Conservation (phyloP, 2,329 filamentous ascomycete genomes). For the Botrytis galanthina region DNA sequence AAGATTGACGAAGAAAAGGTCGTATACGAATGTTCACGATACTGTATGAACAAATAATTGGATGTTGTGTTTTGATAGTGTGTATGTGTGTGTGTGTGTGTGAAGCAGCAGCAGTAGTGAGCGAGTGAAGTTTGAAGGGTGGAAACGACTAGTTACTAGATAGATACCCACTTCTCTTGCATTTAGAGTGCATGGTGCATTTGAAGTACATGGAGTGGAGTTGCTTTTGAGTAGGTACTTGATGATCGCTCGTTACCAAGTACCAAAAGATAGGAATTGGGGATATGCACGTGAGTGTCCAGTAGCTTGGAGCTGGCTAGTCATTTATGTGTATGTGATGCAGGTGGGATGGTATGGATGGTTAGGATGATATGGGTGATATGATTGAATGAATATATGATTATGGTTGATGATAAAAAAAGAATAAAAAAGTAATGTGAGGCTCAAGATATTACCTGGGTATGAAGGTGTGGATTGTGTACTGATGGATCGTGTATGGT, state of each 20-base stretch:
- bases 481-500: not conserved
- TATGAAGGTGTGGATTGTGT: not conserved
- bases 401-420: not conserved
- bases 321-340: no score
- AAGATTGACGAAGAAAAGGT: not conserved
- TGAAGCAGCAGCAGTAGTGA: not conserved
- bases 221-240: not conserved
- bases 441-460: not conserved
- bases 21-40: not conserved
- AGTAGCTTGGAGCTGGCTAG: not conserved
- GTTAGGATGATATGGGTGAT: not conserved
- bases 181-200: not conserved
- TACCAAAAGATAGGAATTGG: not conserved
- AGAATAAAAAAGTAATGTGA: not conserved
- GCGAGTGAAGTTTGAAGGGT: not conserved
- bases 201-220: not conserved
- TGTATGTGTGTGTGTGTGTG: no score
- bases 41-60: not conserved
- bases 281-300: not conserved
- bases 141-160: not conserved
- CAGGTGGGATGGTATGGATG: not conserved
- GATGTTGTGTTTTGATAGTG: slow-evolving; percentile 4
- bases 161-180: not conserved
- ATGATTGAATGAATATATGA: not conserved
- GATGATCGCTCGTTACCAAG: not conserved